Base-by-base conservation (phyloP, 2,329 filamentous ascomycete species). In the Blastomyces silverae region DNA sequence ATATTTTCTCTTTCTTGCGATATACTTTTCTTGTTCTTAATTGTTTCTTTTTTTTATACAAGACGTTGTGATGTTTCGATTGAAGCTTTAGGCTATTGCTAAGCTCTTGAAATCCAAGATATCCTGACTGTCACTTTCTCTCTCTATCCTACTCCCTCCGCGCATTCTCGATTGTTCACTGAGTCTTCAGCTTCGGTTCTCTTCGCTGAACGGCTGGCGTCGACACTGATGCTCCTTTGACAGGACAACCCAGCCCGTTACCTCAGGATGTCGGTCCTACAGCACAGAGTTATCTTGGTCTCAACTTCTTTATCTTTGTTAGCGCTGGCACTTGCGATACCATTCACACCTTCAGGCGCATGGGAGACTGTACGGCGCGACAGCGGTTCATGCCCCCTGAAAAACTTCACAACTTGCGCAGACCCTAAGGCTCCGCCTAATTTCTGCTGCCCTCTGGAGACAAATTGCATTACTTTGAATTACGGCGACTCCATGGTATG, bases 391-490 rank as follows among this genome's bases (percentile, higher is more conserved):
- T 79, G 77, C 64, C 70, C 76, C 2, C 67, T 64, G n/a, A 70
- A 71, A 13, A 56, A 59, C 25, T 78, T 73, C 59, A 68, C 71
- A n/a, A 69, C 69, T 52, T 80, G 79, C 66, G 73, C 73, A 10
- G 71, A 74, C 28, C 66, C 73, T 8, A 72, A 74, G 3, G 69
- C 81, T 37, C 78, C 79, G 8, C 70, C 70, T 20, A 71, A 75
- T 61, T 82, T 81, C 68, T 80, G 78, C 69, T 82, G 80, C 64
- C 70, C 76, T 28, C 73, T 74, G 42, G 72, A 70, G 11, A 73
- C 73, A 20, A 76, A 71, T 50, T 82, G 80, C 66, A 69, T 80
- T 60, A 74, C 74, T 55, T 64, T 81, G 46, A 79, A 81, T 65
- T 68, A 73, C 62, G 74, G 72, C 13, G 78, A 72, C 44, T 78